Evolutionary conservation across 148 eudicot species (phyloP).

Genomic region (Oxyria digyna): DNA sequence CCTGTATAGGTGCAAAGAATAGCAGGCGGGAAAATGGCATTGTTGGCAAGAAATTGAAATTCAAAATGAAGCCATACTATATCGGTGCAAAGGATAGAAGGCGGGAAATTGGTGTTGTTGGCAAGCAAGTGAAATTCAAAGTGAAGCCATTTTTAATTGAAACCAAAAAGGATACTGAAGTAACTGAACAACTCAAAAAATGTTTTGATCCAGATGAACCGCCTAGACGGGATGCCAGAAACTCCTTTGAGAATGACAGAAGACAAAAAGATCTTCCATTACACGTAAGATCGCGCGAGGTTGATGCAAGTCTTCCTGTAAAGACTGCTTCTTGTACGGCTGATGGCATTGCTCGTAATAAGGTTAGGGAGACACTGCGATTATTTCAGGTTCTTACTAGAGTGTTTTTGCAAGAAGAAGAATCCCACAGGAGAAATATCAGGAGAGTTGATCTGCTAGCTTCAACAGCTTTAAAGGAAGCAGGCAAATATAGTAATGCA

Average conservation of each 20-base stretch:
- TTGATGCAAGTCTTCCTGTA: conserved; percentile 36
- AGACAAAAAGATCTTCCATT: background rate
- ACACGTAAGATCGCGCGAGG: conserved; percentile 8
- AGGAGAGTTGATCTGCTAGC: conserved; percentile 46
- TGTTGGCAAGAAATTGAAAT: background rate
- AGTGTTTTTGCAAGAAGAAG: conserved; percentile 59
- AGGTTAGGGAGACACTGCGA: conserved; percentile 58
- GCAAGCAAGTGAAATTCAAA: background rate
- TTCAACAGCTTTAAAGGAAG: conserved; percentile 28
- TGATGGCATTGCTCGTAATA: conserved; percentile 37
- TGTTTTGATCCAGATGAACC: conserved; percentile 2
- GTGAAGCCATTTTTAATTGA: background rate
- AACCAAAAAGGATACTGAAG: background rate
- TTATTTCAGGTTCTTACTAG: conserved; percentile 48
- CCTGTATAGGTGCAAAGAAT: background rate
- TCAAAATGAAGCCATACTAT: too few species aligned
- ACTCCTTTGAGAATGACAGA: conserved; percentile 13
- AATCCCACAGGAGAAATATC: conserved; percentile 17
- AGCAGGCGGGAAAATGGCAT: background rate
- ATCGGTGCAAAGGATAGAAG: background rate
- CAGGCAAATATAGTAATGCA: conserved; percentile 40
- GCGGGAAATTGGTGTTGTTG: background rate
- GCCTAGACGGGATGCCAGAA: conserved; percentile 14
- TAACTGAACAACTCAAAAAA: conserved; percentile 17
- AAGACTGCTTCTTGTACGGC: conserved; percentile 27